Conservation (phyloP, 805 yeast species). For the Pichia cabralensis region DNA sequence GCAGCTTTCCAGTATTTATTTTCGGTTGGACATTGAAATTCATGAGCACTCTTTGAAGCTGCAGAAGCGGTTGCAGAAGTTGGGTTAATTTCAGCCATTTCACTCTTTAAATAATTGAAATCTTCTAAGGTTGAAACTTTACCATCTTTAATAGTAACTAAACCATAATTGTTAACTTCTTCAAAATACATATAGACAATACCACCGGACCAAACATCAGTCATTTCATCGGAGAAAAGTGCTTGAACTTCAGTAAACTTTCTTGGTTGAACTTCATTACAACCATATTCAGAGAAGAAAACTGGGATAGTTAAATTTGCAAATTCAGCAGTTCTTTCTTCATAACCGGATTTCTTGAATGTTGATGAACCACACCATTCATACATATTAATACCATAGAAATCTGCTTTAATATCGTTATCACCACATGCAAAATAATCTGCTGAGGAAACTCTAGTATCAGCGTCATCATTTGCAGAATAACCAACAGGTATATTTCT, state of each 20-base stretch:
- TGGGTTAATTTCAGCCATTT: slow-evolving; percentile 46
- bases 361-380: slow-evolving; percentile 75
- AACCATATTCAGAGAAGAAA: slow-evolving; percentile 85
- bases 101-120: slow-evolving; percentile 44
- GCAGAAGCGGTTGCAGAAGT: slow-evolving; percentile 29
- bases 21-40: slow-evolving; percentile 39
- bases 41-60: slow-evolving; percentile 28
- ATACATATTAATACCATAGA: slow-evolving; percentile 80
- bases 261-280: slow-evolving; percentile 68
- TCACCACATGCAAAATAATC: slow-evolving; percentile 81
- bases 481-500: slow-evolving; percentile 89
- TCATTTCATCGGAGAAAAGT: slow-evolving; percentile 60
- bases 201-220: slow-evolving; percentile 91
- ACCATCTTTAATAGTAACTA: slow-evolving; percentile 44
- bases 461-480: slow-evolving; percentile 81
- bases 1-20: slow-evolving; percentile 58
- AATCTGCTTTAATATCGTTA: slow-evolving; percentile 54
- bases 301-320: slow-evolving; percentile 65
- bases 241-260: slow-evolving; percentile 66
- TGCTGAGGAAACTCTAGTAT: slow-evolving; percentile 70
- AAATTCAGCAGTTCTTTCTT: slow-evolving; percentile 62
- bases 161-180: slow-evolving; percentile 75
- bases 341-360: slow-evolving; percentile 56
- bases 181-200: slow-evolving; percentile 86
- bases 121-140: slow-evolving; percentile 52